Base-by-base conservation (phyloP, 345 rosid species). In the Aurinia saxatilis region DNA sequence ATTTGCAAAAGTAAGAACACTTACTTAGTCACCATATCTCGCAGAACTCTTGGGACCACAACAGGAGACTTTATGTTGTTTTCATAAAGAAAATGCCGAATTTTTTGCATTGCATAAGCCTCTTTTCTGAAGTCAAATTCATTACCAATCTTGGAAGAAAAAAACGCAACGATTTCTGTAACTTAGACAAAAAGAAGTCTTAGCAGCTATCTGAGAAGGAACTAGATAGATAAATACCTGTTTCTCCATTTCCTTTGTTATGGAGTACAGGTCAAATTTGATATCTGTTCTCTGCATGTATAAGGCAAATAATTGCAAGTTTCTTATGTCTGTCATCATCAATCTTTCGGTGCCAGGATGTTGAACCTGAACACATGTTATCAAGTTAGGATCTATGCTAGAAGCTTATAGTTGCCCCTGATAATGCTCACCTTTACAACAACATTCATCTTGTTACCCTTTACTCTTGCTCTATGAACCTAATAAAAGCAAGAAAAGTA, bases 281-380 rank as follows among this genome's bases (percentile, higher is more conserved):
- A 91, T 71, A 75, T 91, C 98, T 17, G 87, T 81, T 80, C 75
- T 91, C 72, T 91, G 98, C 77, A 91, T 81, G 89, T 80, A 91
- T 27, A 84, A 75, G 54, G 98, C 98, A 67, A 91, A 86, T 56
- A 87, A 84, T 80, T 91, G 98, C 78, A 88, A 63, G 71, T 91
- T 91, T 61, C 73, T 83, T 60, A 91, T 86, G 68, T 91, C 98
- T 6, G 95, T 91, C 96, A 88, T 91, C 98, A 91, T 88, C 77
- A 88, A 79, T 52, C 77, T 79, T 63, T 83, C 84, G 52, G 88
- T 73, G 63, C 96, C 96, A 58, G 95, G 98, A 80, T 89, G 98
- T 75, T 92, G 98, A 67, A 92, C 95, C 96, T 92, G 71, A 29
- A 58, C 47, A 73, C n/a, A 51, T 31, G 13, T 13, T 19, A 49